Base-by-base conservation (phyloP, 2,329 filamentous ascomycete species). In the Colletotrichum aenigma region DNA sequence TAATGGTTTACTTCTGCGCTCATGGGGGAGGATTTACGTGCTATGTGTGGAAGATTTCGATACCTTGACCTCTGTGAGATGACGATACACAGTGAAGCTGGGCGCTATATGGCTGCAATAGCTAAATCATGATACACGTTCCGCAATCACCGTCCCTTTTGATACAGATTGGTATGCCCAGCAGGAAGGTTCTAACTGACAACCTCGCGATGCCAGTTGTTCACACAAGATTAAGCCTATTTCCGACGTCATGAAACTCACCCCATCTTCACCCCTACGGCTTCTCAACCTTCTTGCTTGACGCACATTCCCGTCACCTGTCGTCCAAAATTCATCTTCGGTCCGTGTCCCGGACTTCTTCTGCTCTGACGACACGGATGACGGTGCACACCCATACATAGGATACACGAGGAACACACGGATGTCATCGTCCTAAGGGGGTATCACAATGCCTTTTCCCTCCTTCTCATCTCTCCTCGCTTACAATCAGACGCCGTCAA, bases 311-410 rank as follows among this genome's bases (percentile, higher is more conserved):
- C 26, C 43, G 34, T 26, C 34, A 64, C 10, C 73, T 65, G 64
- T 73, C 58, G 32, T 73, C 73, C 34, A 30, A 68, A 75, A 32
- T 18, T 30, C 5, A 7, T 67, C 43, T 52, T 69, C 64, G 65
- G 69, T 43, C 70, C 74, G 58, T 69, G 64, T 73, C 64, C 64
- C 34, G 30, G 58, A 73, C 24, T 18, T 28, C 56, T 15, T 34
- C 32, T 24, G 28, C 43, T 75, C 56, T 72, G 64, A 75, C 69
- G 58, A 69, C 65, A 66, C 60, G 15, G 26, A 73, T 75, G 69
- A 75, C 32, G 55, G 43, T n/a, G 38, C 62, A 72, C 55, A 52
- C 69, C 62, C 55, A 38, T 9, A 28, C 12, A 43, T 48, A 13
- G 21, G 61, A 38, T 2, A 28, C 12, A 43, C 48, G 16, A 30